Percentiles rank a stretch among this genome's conserved stretches.
These are phyloP conservation scores for Vigna unguiculata DNA, from an alignment of 306 rosid species.

Conservation along the genomic window DNA sequence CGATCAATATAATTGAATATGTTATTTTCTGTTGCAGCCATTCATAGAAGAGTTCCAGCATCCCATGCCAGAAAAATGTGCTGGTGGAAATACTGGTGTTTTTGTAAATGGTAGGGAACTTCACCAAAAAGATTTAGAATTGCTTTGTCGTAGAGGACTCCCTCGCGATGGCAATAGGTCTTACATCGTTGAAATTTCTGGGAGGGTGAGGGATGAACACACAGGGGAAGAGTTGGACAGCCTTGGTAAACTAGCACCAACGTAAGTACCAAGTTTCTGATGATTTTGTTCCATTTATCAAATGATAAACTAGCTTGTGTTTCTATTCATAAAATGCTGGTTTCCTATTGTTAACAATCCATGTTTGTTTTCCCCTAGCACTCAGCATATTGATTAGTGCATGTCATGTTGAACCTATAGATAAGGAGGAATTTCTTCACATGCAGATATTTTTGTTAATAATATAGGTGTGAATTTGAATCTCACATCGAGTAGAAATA, in stretches of 20 bases:
- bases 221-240: slow-evolving; percentile 88
- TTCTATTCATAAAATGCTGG: slow-evolving; percentile 4
- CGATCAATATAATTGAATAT: slow-evolving; percentile 30
- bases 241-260: slow-evolving; percentile 98
- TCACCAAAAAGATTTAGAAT: slow-evolving; percentile 80
- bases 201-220: slow-evolving; percentile 83
- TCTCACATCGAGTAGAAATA: too few species aligned
- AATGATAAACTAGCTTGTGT: background rate
- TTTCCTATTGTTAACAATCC: background rate
- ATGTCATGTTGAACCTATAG: slow-evolving; percentile 16
- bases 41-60: slow-evolving; percentile 83
- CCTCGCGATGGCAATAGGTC: slow-evolving; percentile 71
- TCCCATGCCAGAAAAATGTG: slow-evolving; percentile 83
- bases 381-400: background rate
- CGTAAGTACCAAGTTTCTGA: slow-evolving; percentile 63
- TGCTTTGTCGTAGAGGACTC: slow-evolving; percentile 86
- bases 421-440: background rate
- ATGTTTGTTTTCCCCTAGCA: slow-evolving; percentile 7
- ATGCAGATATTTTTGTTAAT: slow-evolving; percentile 2
- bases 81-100: slow-evolving; percentile 78
- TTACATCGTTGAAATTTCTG: slow-evolving; percentile 82
- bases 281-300: slow-evolving; percentile 28
- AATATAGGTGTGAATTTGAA: too few species aligned
- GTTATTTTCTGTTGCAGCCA: slow-evolving; percentile 72
- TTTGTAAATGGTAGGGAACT: slow-evolving; percentile 94